Conservation (phyloP, 1,284 basidiomycete genomes). For the Cerrena zonata region DNA sequence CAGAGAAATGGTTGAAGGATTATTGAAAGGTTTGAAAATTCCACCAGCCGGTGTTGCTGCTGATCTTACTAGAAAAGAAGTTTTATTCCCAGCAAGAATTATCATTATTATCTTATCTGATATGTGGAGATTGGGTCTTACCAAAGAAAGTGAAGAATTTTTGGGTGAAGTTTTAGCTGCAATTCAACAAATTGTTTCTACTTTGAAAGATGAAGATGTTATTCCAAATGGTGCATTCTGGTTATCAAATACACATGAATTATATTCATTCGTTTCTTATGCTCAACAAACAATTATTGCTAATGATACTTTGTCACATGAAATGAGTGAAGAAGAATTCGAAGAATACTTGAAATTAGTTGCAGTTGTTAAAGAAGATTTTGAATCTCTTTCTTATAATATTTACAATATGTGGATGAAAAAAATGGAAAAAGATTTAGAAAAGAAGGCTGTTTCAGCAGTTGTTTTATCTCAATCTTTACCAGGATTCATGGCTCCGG, state of each 20-base stretch:
- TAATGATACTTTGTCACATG: slow-evolving; percentile 94
- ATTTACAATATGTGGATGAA: slow-evolving; percentile 99
- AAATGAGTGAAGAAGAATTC: slow-evolving; percentile 91
- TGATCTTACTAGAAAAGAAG: slow-evolving; percentile 93
- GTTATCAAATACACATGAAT: slow-evolving; percentile 98
- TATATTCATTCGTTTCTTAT: slow-evolving; percentile 97
- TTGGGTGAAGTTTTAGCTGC: slow-evolving; percentile 98
- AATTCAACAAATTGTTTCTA: slow-evolving; percentile 69
- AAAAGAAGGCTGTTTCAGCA: slow-evolving; percentile 98
- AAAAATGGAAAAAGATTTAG: slow-evolving; percentile 93
- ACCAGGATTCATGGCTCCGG: slow-evolving; percentile 95
- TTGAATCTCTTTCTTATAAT: slow-evolving; percentile 98
- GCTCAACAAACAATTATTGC: slow-evolving; percentile 98
- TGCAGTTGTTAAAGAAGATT: slow-evolving; percentile 95
- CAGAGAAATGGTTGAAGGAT: slow-evolving; percentile 87
- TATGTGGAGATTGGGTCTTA: slow-evolving; percentile 99
- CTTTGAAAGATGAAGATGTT: slow-evolving; percentile 89
- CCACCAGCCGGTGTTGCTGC: slow-evolving; percentile 87
- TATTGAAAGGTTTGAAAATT: slow-evolving; percentile 90
- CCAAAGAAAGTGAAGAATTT: slow-evolving; percentile 95
- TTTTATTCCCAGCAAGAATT: slow-evolving; percentile 98
- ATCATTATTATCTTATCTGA: slow-evolving; percentile 97
- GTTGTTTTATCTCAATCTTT: slow-evolving; percentile 96
- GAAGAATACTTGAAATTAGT: slow-evolving; percentile 94
- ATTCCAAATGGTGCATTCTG: slow-evolving; percentile 97